Percentiles rank a stretch among this genome's conserved stretches.
Evolutionary conservation across 768 basidiomycete species (phyloP).

Genomic region (Boletus rubropictus): DNA sequence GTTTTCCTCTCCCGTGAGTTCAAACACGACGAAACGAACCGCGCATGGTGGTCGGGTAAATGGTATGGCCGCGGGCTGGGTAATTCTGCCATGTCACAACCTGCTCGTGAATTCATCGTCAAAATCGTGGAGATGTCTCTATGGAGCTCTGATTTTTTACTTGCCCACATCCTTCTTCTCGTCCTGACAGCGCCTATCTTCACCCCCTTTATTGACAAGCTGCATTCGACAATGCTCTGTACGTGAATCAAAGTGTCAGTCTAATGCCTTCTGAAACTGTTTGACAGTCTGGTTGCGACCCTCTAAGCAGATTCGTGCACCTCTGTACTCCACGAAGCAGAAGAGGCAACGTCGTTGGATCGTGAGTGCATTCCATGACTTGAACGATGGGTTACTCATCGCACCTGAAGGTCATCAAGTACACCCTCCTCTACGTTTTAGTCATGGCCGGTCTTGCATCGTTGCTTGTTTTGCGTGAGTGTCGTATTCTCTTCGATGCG

Average conservation of each 20-base stretch:
- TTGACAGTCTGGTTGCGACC: slow-evolving; percentile 87
- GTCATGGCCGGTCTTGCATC: slow-evolving; percentile 75
- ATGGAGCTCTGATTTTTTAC: slow-evolving; percentile 92
- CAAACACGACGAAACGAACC: slow-evolving; percentile 97
- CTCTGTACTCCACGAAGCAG: slow-evolving; percentile 91
- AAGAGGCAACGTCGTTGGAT: slow-evolving; percentile 91
- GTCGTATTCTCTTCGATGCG: slow-evolving; percentile 1
- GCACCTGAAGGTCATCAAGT: slow-evolving; percentile 66
- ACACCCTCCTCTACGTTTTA: slow-evolving; percentile 74
- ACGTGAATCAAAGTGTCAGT: slow-evolving; percentile 30
- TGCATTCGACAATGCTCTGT: slow-evolving; percentile 95
- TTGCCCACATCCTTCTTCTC: slow-evolving; percentile 79
- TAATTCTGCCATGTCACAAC: slow-evolving; percentile 87
- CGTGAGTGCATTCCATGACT: slow-evolving; percentile 35
- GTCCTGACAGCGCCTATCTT: slow-evolving; percentile 80
- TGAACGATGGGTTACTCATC: slow-evolving; percentile 4
- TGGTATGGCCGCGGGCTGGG: slow-evolving; percentile 96
- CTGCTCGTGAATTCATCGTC: slow-evolving; percentile 94
- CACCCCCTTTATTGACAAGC: slow-evolving; percentile 79
- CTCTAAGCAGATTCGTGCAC: slow-evolving; percentile 88
- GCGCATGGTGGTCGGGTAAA: slow-evolving; percentile 98
- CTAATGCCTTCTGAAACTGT: slow-evolving; percentile 5
- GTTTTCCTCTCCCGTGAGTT: slow-evolving; percentile 94
- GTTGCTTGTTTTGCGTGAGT: slow-evolving; percentile 78
- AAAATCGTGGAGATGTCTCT: slow-evolving; percentile 98